Base-by-base conservation (phyloP, 2,329 filamentous ascomycete genomes). In the Alternaria panax region DNA sequence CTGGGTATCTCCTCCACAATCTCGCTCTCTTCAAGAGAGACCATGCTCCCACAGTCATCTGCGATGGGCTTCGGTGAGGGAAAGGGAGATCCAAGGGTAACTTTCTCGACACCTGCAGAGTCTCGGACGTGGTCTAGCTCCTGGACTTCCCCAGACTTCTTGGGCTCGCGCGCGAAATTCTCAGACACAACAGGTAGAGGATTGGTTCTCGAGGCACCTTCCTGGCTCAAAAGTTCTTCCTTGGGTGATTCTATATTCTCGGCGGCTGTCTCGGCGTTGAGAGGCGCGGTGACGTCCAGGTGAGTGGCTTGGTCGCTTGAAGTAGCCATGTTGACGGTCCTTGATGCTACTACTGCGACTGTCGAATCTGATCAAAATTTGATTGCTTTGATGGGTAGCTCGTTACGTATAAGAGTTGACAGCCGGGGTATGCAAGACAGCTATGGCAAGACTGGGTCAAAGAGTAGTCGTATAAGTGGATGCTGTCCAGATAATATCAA, bases 181-280 rank as follows among this genome's bases (percentile, higher is more conserved):
- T 11, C 25, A 1, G 20, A 8, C 14, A 32, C 1, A 7, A 3
- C 11, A 5, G 32, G 20, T 5, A n/a, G 24, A 27, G 0, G n/a
- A 14, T 54, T 25, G 3, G n/a, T 4, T 2, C 12, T 20, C 6
- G 12, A 5, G 8, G 12, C 28, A 16, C 12, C 6, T 7, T 22
- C 54, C 11, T 34, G 24, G 5, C 5, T 27, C 2, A 4, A 2
- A 2, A 18, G 1, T 6, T 24, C 32, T 24, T 20, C 11, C 4
- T n/a, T 5, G 8, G 32, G 2, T 9, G 32, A 20, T 0, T n/a
- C 4, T 5, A 18, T 36, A 0, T 11, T 20, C 9, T 9, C 7
- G 20, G 0, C 11, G 2, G 1, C 5, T 7, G 16, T 7, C 9
- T 7, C 7, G 12, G 8, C 4, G 1, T 27, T 11, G 3, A 18